phyloP scores from a whole-genome alignment of 2,329 filamentous ascomycete genomes.

The Byssoonygena ceratinophila region DNA sequence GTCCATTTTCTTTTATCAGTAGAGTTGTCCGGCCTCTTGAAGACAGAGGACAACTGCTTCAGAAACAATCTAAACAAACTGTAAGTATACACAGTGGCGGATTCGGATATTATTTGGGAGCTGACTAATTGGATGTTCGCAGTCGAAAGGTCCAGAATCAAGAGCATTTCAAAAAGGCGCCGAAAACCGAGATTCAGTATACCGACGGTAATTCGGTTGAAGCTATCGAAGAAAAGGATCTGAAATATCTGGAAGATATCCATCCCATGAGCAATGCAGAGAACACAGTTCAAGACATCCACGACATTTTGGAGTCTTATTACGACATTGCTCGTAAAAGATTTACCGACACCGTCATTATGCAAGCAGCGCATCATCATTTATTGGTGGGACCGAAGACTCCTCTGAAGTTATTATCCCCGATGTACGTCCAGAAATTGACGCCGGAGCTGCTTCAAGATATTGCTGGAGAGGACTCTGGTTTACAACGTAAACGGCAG shows the following conservation, averaged over 20 bases:
- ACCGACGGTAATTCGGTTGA: neutral
- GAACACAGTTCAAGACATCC: conserved; percentile 43
- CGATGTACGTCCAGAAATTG: conserved; percentile 42
- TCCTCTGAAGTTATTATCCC: conserved; percentile 45
- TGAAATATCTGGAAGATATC: neutral
- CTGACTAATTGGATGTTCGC: neutral
- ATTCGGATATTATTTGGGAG: neutral
- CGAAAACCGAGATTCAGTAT: neutral
- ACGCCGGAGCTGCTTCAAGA: conserved; percentile 40
- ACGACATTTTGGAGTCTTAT: conserved; percentile 51
- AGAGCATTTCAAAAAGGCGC: neutral
- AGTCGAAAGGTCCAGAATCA: neutral
- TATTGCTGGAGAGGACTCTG: conserved; percentile 50
- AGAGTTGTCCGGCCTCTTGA: conserved; percentile 39
- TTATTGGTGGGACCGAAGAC: conserved; percentile 43
- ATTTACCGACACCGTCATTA: conserved; percentile 53
- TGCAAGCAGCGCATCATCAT: conserved; percentile 47
- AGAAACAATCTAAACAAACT: conserved; percentile 36
- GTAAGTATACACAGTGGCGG: conserved; percentile 16
- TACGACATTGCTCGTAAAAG: conserved; percentile 52
- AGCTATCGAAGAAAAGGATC: conserved; percentile 20
- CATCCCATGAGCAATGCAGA: conserved; percentile 30
- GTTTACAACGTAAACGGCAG: conserved; percentile 33
- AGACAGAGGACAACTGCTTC: conserved; percentile 46
- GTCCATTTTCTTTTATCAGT: conserved; percentile 44